Evolutionary conservation across 164 flowering plant species (phyloP), one percentile per base, ranked within the genome.

Genomic region (Chloranthus sessilifolius): DNA sequence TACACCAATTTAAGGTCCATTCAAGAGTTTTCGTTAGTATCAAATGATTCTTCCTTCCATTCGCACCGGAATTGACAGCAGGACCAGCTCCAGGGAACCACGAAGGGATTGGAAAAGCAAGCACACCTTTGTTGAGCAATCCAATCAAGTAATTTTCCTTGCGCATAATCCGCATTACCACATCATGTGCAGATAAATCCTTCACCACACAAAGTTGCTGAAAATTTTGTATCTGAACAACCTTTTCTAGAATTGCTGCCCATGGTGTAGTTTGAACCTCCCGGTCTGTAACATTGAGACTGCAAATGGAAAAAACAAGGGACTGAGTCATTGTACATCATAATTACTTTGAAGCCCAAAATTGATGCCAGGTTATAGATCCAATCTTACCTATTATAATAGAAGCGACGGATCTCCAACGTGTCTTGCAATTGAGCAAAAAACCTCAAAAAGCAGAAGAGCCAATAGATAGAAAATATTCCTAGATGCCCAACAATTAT

Each of bases 71-170:
- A 50, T 65, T 81, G 49, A 83, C 82, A 30, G 77, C 63, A 39
- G 92, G 95, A 53, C 99, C 96, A 66, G 82, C 76, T 51, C 95
- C 99, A 1, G 97, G 99, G 55, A 89, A 59, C 99, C 97, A 94
- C 43, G 53, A 56, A 27, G 82, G 81, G 35, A 87, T 76, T 2
- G 95, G 95, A 60, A 94, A 85, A 49, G 96, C 80, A 61, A 94
- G 85, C n/a, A 94, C 76, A 4, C 96, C 96, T 65, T 94, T 94
- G 58, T 94, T 94, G 43, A 94, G 68, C 99, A 94, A 82, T 47
- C 95, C 99, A 55, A 94, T 89, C 74, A 94, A 74, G 67, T 89
- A 94, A 54, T 94, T 94, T 53, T 89, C 99, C 74, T 94, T 94
- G 63, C 99, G 79, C 99, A 94, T 94, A 60, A 94, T 65, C 46